Evolutionary conservation across 2,329 filamentous ascomycete genomes (phyloP), one percentile per base, ranked within the genome.

Genomic region (Botrytis sinoallii): DNA sequence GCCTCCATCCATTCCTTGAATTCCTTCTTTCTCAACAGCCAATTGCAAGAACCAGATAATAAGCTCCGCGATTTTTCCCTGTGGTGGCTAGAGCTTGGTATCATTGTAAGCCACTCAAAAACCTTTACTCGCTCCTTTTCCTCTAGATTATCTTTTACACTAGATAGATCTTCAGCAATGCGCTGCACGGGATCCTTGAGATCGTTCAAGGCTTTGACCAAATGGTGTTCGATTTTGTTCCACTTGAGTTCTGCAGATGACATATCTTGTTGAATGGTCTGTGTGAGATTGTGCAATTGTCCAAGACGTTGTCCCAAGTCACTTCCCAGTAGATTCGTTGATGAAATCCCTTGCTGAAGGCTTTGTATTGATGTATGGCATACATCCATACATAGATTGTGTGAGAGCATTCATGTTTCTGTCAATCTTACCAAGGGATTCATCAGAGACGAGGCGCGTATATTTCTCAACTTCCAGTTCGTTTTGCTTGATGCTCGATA

Each of bases 1-100:
- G 77, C 74, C 42, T 78, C 75, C 61, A 77, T 77, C 80, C 79
- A 82, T 59, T 79, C 69, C 29, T 72, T 71, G 65, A 80, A 82
- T 22, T 74, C 73, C 25, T 64, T 64, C 35, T 79, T 68, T 18
- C 46, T 44, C 12, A 77, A 60, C 12, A 79, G 74, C 78, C 77
- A 80, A 29, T 74, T 59, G 18, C 78, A 75, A 38, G 77, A 76
- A 48, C 75, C 77, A 42, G 64, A 22, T 18, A 80, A 73, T 32
- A 63, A 25, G 52, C 35, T 55, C 9, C 9, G 16, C 10, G 18
- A 12, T 59, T 69, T 59, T 3, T 55, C 48, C 22, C 66, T 48
- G 25, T 59, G 35, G 29, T 69, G 35, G 48, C 32, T 44, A 1
- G 66, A 59, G 52, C 16, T 44, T 14, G 52, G 14, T 4, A 69